Evolutionary conservation across 1,284 basidiomycete genomes (phyloP), one percentile per base, ranked within the genome.

Genomic region (Irpex lacteus): DNA sequence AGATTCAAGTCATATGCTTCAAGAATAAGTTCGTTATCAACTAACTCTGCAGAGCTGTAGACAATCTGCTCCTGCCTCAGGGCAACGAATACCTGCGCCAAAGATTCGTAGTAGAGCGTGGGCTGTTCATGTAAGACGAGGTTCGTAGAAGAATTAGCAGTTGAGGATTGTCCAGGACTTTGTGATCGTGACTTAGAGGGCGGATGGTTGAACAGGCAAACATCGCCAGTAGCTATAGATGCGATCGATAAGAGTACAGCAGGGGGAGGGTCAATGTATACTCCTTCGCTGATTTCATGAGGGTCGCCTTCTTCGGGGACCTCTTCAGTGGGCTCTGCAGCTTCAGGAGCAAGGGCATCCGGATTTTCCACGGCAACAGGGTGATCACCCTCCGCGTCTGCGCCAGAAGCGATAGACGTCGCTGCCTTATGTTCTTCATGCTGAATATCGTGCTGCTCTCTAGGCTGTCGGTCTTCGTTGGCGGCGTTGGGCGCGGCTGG

Each of bases 241-340:
- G 73, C 67, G 19, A 90, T 70, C 18, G 84, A 81, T 37, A 92
- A 71, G 54, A 90, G 76, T 55, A 92, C 86, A 21, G 87, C 78
- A 15, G 90, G 89, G 56, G 90, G 90, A n/a, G 88, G 87, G 64
- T 91, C 89, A 62, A 90, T 89, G 70, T 86, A 88, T 56, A 89
- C 84, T 34, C 83, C 89, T 67, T 89, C 89, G 8, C 85, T 87
- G 58, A 88, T 86, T 72, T 88, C 86, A 70, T 87, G 85, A 6
- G 86, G 85, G 73, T 89, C 84, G 66, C 5, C 61, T 53, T 60
- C 44, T 44, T 57, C 52, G 26, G 50, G 52, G 9, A 63, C 62
- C 52, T 67, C 68, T 34, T 61, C 64, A 19, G 63, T 68, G 21
- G 37, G 11, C 11, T 40, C 38, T 9, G 13, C 44, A 36, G 36